These are phyloP conservation scores for Cerioporus squamosus DNA, from an alignment of 1,284 basidiomycete genomes.

Conservation along the genomic window DNA sequence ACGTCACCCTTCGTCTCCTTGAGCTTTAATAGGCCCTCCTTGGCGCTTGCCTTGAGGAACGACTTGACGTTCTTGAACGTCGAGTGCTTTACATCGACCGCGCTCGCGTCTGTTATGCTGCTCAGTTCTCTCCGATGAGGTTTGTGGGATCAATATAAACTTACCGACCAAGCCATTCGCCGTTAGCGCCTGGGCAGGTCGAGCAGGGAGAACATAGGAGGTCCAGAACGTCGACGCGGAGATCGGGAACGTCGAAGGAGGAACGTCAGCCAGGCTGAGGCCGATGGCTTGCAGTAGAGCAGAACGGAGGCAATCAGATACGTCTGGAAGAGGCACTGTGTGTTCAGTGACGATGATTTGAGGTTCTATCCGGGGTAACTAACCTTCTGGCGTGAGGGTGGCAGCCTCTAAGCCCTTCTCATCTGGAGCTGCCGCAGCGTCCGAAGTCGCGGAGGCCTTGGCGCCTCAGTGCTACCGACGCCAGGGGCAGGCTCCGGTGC, in stretches of 20 bases:
- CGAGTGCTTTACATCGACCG: slow-evolving; percentile 67
- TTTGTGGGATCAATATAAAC: neutral
- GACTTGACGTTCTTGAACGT: slow-evolving; percentile 79
- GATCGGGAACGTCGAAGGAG: slow-evolving; percentile 70
- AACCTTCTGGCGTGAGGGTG: slow-evolving; percentile 25
- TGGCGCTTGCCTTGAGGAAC: slow-evolving; percentile 78
- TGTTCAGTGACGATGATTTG: no score
- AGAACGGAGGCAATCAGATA: slow-evolving; percentile 67
- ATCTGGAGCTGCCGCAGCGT: neutral
- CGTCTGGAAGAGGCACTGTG: slow-evolving; percentile 47
- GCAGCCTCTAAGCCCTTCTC: neutral
- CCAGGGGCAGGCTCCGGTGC: neutral
- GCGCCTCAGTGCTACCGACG: no score
- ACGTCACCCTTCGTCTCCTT: slow-evolving; percentile 72
- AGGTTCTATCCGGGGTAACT: neutral
- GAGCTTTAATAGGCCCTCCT: slow-evolving; percentile 70
- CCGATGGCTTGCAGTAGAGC: slow-evolving; percentile 74
- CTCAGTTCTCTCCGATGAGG: neutral
- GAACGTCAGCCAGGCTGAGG: slow-evolving; percentile 50
- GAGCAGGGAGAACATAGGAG: slow-evolving; percentile 74
- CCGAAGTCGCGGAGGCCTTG: no score
- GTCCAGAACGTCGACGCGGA: slow-evolving; percentile 79
- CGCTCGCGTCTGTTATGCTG: slow-evolving; percentile 39
- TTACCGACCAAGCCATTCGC: slow-evolving; percentile 35
- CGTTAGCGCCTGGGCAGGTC: slow-evolving; percentile 58